These are phyloP conservation scores for Cadophora sp. DNA, from an alignment of 2,329 filamentous ascomycete genomes.

Conservation along the genomic window DNA sequence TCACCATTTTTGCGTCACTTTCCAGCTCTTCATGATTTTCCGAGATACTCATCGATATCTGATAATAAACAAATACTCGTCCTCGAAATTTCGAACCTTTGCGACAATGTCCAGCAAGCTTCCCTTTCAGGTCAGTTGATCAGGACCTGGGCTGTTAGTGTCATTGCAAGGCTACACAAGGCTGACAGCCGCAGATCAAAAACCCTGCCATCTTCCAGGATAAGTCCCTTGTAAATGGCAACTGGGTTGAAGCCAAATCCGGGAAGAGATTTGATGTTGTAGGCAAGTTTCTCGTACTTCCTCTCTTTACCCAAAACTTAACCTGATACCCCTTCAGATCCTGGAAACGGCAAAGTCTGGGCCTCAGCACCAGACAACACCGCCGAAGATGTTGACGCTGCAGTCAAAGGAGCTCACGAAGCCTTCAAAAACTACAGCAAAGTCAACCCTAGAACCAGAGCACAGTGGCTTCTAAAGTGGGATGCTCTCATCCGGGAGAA, in stretches of 20 bases:
- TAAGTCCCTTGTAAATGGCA: constrained; percentile 58
- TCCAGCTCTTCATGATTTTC: background rate
- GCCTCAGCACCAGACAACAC: constrained; percentile 51
- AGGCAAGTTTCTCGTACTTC: constrained; percentile 45
- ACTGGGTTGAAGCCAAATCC: constrained; percentile 62
- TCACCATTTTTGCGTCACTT: background rate
- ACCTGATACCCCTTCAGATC: constrained; percentile 48
- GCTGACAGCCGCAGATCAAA: constrained; percentile 51
- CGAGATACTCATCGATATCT: background rate
- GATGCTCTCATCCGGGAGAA: constrained; percentile 68
- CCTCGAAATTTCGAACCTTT: background rate
- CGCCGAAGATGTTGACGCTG: constrained; percentile 64
- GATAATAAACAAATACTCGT: background rate
- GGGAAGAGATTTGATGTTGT: constrained; percentile 63
- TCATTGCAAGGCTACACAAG: constrained; percentile 1
- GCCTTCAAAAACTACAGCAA: constrained; percentile 67
- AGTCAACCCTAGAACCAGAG: constrained; percentile 64
- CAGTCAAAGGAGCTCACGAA: constrained; percentile 64
- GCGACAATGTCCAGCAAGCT: constrained; percentile 20
- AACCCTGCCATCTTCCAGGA: constrained; percentile 60
- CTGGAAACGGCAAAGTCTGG: constrained; percentile 50
- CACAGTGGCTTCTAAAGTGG: constrained; percentile 69
- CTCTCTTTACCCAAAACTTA: background rate
- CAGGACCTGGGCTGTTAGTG: background rate
- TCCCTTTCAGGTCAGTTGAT: constrained; percentile 23